A percentile compares a stretch with the other conserved stretches of the same genome.
Conservation (phyloP, 208 protist genomes). For the Wallacemonas sp. region DNA sequence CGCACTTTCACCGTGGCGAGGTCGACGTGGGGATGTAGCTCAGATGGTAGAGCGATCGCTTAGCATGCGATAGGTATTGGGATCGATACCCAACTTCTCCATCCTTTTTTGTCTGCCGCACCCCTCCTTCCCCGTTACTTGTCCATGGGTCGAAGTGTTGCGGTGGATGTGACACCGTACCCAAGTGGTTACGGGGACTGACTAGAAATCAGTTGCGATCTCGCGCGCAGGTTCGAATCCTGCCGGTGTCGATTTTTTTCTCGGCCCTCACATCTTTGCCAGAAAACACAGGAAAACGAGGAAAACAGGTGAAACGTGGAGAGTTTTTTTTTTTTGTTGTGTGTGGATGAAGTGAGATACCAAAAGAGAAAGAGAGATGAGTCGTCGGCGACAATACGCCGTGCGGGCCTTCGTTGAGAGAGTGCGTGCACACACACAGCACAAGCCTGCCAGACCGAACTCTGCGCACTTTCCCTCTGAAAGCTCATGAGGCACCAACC, state of each 20-base stretch:
- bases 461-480: too few species aligned
- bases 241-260: conserved; percentile 57
- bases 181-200: conserved; percentile 72
- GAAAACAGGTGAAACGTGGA: not conserved
- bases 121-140: not conserved
- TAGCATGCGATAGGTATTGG: conserved; percentile 94
- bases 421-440: too few species aligned
- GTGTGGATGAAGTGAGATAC: not conserved
- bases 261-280: not conserved
- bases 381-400: too few species aligned
- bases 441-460: too few species aligned
- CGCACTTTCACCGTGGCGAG: not conserved
- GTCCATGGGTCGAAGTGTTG: not conserved
- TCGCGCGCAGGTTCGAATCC: conserved; percentile 78
- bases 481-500: too few species aligned
- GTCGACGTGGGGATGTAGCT: conserved; percentile 90
- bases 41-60: conserved; percentile 94
- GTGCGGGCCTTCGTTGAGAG: too few species aligned
- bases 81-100: conserved; percentile 94
- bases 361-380: too few species aligned
- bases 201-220: conserved; percentile 76
- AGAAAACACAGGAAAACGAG: not conserved
- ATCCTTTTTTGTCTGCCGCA: conserved; percentile 34
- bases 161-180: conserved; percentile 22
- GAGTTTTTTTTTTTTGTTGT: not conserved